Base-by-base conservation (phyloP, 768 basidiomycete genomes). In the Pleurotus djamor region DNA sequence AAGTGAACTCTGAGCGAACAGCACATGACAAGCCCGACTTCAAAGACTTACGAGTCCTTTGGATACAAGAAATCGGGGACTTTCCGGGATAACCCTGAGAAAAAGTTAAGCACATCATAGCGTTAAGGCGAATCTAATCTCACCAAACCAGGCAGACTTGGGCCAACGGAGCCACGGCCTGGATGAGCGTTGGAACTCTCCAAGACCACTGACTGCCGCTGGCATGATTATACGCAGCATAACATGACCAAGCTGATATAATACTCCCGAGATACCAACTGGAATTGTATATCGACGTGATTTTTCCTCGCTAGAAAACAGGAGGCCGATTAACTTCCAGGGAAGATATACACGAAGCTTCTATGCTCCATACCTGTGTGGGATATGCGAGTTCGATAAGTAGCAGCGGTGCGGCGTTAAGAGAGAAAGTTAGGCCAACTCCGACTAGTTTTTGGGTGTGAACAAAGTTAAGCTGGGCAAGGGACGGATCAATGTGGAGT, bases 181-280 rank as follows among this genome's bases (percentile, higher is more conserved):
- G 88, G 4, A 88, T 74, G 32, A 89, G 73, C 1, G 83, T 81
- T 4, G 88, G 89, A 34, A 84, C 75, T 38, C 90, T 80, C 84
- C 87, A 89, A 9, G 84, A 82, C 86, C 85, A 85, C 35, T 68
- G 59, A 33, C 77, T 79, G 4, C 68, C 70, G 7, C 67, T 65
- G 16, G 73, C 73, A 36, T 68, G 69, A 21, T 73, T 65, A 59
- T 74, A 81, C 14, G 81, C 61, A 14, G 74, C 79, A 64, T 74
- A 79, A 65, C 78, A 79, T n/a, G 74, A 74, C 72, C 75, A 81
- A 61, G 79, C 79, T 67, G 85, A 83, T 41, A 85, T 69, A 59
- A 89, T 85, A 60, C 86, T 86, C 8, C 91, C 90, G 41, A 87
- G 65, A 69, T 91, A 91, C 90, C 90, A 92, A 51, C 79, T 81